A percentile compares a stretch with the other conserved stretches of the same genome.
phyloP scores from a whole-genome alignment of 2,329 filamentous ascomycete genomes.

The Nemania diffusa region DNA sequence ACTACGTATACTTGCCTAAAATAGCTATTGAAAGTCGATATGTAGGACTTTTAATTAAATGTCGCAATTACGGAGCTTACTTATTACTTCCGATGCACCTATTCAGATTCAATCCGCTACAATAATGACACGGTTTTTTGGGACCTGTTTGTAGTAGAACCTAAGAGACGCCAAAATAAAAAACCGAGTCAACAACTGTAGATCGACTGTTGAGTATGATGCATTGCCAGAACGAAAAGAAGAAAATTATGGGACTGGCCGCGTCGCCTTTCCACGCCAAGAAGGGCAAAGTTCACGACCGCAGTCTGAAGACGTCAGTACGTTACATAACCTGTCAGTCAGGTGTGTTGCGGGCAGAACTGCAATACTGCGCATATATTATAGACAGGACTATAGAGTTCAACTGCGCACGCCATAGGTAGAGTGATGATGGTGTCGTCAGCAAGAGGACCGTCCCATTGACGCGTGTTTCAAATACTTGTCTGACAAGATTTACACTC shows the following conservation, averaged over 20 bases:
- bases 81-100: neutral
- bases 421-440: constrained; percentile 6
- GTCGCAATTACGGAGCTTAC: neutral
- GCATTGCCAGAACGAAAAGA: constrained; percentile 11
- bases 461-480: neutral
- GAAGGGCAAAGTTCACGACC: constrained; percentile 7
- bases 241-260: constrained; percentile 21
- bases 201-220: neutral
- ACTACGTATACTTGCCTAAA: constrained; percentile 11
- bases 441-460: neutral
- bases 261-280: constrained; percentile 31
- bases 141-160: neutral
- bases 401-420: neutral
- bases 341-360: neutral
- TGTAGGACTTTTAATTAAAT: constrained; percentile 17
- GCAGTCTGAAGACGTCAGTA: constrained; percentile 28
- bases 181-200: constrained; percentile 18
- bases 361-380: neutral
- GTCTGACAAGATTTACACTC: neutral
- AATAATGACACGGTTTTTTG: too few relatives aligned
- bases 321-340: constrained; percentile 11
- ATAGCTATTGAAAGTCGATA: constrained; percentile 22
- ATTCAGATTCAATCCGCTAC: too few relatives aligned
- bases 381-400: neutral
- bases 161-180: constrained; percentile 8